A percentile compares a stretch with the other conserved stretches of the same genome.
phyloP scores from a whole-genome alignment of 176 grass and related monocot species.

The Poa annua region DNA sequence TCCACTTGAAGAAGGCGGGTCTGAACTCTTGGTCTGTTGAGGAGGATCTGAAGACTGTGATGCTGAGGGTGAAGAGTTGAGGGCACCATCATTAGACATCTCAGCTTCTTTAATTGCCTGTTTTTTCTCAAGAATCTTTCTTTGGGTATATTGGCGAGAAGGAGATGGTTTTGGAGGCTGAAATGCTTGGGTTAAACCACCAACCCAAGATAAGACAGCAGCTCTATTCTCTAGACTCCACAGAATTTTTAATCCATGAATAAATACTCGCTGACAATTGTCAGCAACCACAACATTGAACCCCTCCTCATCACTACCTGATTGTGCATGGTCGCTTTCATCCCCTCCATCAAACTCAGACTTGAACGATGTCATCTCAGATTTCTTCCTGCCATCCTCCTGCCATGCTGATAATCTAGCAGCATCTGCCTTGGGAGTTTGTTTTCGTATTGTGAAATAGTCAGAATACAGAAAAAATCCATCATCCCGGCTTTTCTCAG shows the following conservation, averaged over 20 bases:
- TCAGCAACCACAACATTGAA: slow-evolving; percentile 94
- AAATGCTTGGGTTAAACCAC: slow-evolving; percentile 87
- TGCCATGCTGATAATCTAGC: slow-evolving; percentile 83
- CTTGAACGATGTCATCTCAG: slow-evolving; percentile 50
- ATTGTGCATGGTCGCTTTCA: slow-evolving; percentile 69
- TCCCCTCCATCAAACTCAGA: slow-evolving; percentile 68
- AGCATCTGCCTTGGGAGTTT: slow-evolving; percentile 90
- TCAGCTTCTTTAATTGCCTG: slow-evolving; percentile 63
- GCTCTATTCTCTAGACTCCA: slow-evolving; percentile 91
- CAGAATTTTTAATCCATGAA: slow-evolving; percentile 93
- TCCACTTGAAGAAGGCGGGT: slow-evolving; percentile 47
- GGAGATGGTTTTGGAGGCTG: slow-evolving; percentile 87
- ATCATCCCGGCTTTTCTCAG: slow-evolving; percentile 71
- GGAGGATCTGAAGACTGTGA: slow-evolving; percentile 56
- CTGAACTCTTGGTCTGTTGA: slow-evolving; percentile 61
- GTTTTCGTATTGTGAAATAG: slow-evolving; percentile 95
- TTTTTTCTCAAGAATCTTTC: slow-evolving; percentile 74
- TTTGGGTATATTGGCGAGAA: slow-evolving; percentile 82
- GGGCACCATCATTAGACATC: slow-evolving; percentile 50
- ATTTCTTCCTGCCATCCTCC: slow-evolving; percentile 76
- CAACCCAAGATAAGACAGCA: slow-evolving; percentile 72
- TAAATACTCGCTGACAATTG: slow-evolving; percentile 92
- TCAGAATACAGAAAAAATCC: slow-evolving; percentile 86
- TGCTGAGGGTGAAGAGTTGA: slow-evolving; percentile 43
- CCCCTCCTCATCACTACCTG: slow-evolving; percentile 94